phyloP scores from a whole-genome alignment of 2,329 filamentous ascomycete genomes.

The Cadophora sp. region DNA sequence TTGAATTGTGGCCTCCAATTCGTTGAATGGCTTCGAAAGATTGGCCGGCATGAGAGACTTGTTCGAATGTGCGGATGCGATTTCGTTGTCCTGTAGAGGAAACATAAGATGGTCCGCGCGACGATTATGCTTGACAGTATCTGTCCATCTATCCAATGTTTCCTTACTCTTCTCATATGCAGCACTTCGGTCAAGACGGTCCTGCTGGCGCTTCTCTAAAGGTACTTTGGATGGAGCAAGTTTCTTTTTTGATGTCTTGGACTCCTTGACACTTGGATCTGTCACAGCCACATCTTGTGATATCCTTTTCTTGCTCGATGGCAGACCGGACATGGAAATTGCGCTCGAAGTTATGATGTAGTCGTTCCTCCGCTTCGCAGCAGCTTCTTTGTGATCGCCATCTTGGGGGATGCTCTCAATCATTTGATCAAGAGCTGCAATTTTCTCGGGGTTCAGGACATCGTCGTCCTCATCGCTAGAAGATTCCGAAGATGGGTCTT shows the following conservation, averaged over 20 bases:
- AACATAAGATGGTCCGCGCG: constrained; percentile 90
- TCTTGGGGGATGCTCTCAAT: constrained; percentile 66
- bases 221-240: constrained; percentile 75
- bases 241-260: constrained; percentile 49
- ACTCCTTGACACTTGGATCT: constrained; percentile 7
- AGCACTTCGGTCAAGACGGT: constrained; percentile 78
- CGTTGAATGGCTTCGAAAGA: constrained; percentile 71
- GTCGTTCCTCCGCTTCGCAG: constrained; percentile 50
- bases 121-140: constrained; percentile 93
- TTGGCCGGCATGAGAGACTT: constrained; percentile 71
- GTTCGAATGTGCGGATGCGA: constrained; percentile 62
- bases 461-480: constrained; percentile 48
- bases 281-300: constrained; percentile 57
- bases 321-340: constrained; percentile 11
- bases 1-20: constrained; percentile 85
- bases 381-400: constrained; percentile 36
- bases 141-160: constrained; percentile 87
- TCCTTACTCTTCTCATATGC: constrained; percentile 93
- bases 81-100: constrained; percentile 76
- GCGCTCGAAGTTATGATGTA: constrained; percentile 58
- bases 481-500: constrained; percentile 60
- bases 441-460: constrained; percentile 52
- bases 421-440: constrained; percentile 71
- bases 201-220: constrained; percentile 84
- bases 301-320: constrained; percentile 49